Base-by-base conservation (phyloP, 345 rosid species). In the Gossypium stocksii region DNA sequence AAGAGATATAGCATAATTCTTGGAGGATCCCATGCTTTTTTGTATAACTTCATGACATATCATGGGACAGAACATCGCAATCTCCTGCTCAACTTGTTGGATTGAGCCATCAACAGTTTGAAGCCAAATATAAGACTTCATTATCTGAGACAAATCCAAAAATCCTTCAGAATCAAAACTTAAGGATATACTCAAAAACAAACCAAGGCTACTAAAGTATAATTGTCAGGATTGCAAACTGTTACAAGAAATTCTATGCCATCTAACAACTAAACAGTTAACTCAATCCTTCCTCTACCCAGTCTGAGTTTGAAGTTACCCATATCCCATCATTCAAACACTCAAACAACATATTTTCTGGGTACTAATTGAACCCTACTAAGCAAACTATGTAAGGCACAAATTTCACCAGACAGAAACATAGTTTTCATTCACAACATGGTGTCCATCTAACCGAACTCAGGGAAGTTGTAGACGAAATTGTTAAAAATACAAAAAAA, bases 11-110 rank as follows among this genome's bases (percentile, higher is more conserved):
- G 97, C 89, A 83, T 86, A 80, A 70, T 86, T 90, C 78, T 90
- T 90, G 72, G 98, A 91, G 56, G 92, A 88, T 49, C 97, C 97
- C 88, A 83, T 83, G 79, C 97, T 90, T 41, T 80, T 89, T 72
- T 85, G 91, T 77, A 87, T 48, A 45, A 93, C 89, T 82, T 93
- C 97, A 63, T 84, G 89, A 74, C 91, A 90, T 82, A 93, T 93
- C 89, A 93, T 81, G 77, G 95, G 95, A 79, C 95, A 91, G 83
- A 86, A 93, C 92, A 89, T 89, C 56, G 97, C 97, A 83, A 90
- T 89, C 90, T 89, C 95, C 82, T 90, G 86, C 77, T 93, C 98
- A 70, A 91, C 95, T 90, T 87, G 95, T 74, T 90, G 98, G 80
- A 87, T 79, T 48, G 95, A 90, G 57, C 97, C 97, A 80, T 93